Conservation (phyloP, 108 stramenopile genomes). For the Cyclotella cryptica region DNA sequence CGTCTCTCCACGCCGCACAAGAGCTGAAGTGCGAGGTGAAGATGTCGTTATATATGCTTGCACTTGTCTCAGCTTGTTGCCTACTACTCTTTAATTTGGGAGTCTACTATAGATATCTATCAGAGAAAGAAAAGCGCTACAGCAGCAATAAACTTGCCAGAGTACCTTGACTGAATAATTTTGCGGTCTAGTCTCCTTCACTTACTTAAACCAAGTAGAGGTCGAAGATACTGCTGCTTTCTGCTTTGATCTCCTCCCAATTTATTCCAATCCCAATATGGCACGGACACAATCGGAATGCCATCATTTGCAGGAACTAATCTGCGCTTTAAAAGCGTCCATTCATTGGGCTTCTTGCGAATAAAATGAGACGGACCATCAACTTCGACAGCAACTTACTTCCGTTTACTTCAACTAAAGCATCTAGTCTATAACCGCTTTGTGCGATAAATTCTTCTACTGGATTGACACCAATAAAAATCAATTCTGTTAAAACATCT, state of each 20-base stretch:
- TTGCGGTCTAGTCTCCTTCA: too few species aligned
- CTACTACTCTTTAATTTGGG: too few species aligned
- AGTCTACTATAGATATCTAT: too few species aligned
- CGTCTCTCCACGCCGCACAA: too few species aligned
- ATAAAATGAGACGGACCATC: constrained; percentile 24
- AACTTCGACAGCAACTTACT: constrained; percentile 5
- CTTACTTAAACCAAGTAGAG: too few species aligned
- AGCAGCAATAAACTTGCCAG: too few species aligned
- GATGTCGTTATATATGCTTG: too few species aligned
- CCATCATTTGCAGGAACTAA: background rate
- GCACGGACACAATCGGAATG: constrained; percentile 19
- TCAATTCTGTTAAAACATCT: constrained; percentile 1
- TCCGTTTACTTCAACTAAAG: constrained; percentile 16
- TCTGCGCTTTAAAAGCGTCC: constrained; percentile 10
- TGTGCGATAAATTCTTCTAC: constrained; percentile 18
- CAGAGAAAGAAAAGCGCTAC: too few species aligned
- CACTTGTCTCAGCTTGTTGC: too few species aligned
- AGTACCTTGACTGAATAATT: too few species aligned
- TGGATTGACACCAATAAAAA: constrained; percentile 13
- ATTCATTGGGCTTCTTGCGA: background rate
- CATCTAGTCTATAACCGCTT: constrained; percentile 24
- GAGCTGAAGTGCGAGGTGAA: too few species aligned
- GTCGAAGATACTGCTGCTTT: constrained; percentile 21
- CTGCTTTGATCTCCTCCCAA: constrained; percentile 13
- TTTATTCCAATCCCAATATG: constrained; percentile 37